phyloP scores from a whole-genome alignment of 495 filamentous ascomycete genomes.

The Tetracladium setigerum region DNA sequence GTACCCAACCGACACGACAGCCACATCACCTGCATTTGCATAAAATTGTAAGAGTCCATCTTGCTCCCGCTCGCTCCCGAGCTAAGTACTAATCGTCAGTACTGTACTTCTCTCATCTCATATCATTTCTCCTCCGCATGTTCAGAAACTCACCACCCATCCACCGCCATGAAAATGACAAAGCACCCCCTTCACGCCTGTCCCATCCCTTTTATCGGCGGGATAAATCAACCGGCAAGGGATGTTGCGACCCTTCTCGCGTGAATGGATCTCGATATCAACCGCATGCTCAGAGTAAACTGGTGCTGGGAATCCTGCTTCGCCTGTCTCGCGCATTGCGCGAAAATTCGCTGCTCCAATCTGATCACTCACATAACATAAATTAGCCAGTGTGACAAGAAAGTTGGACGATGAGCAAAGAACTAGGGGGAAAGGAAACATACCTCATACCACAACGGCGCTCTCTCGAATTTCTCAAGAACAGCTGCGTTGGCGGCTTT shows the following conservation, averaged over 20 bases:
- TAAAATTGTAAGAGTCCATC: conserved; percentile 32
- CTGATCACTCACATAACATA: conserved; percentile 2
- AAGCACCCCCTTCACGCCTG: conserved; percentile 34
- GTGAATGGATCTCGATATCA: conserved; percentile 39
- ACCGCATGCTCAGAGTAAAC: conserved; percentile 8
- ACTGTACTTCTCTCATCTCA: background rate
- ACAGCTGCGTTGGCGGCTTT: conserved; percentile 12
- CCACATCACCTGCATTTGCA: conserved; percentile 34
- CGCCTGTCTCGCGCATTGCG: conserved; percentile 9
- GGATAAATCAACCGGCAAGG: conserved; percentile 41
- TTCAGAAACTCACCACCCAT: conserved; percentile 26
- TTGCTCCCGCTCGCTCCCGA: conserved; percentile 19
- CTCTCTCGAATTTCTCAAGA: background rate
- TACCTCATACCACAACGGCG: conserved; percentile 20
- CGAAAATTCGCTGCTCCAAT: conserved; percentile 19
- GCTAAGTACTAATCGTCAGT: background rate
- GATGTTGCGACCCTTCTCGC: conserved; percentile 38
- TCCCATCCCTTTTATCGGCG: conserved; percentile 17
- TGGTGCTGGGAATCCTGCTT: conserved; percentile 12
- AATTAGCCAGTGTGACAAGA: too few species aligned
- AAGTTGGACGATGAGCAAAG: background rate
- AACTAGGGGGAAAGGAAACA: background rate
- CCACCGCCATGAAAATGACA: conserved; percentile 51
- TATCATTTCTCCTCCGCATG: conserved; percentile 9
- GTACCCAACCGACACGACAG: conserved; percentile 48